Conservation (phyloP, 208 protist genomes). For the Naegleria fowleri region DNA sequence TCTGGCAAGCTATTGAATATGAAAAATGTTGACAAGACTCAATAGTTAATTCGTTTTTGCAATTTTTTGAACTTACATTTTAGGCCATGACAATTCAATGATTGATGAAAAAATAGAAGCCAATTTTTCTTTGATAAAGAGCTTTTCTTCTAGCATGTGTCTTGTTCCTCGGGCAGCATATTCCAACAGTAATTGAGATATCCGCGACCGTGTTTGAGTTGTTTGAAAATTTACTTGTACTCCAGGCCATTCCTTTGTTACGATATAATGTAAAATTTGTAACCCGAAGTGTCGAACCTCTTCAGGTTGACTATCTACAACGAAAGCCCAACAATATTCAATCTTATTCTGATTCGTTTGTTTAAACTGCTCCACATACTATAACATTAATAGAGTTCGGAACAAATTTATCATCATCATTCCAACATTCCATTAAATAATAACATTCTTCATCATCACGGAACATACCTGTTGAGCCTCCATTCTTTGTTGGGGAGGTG, state of each 20-base stretch:
- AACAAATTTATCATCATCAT: background rate
- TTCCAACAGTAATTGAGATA: background rate
- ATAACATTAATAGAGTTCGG: too few relatives aligned
- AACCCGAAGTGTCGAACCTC: background rate
- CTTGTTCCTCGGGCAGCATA: background rate
- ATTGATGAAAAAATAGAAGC: background rate
- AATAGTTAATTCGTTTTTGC: too few relatives aligned
- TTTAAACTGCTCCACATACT: background rate
- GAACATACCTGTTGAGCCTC: background rate
- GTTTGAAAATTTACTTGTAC: background rate
- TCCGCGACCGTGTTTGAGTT: background rate
- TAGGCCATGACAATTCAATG: background rate
- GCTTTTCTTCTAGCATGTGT: background rate
- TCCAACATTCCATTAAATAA: too few relatives aligned
- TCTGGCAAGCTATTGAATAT: background rate
- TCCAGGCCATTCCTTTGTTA: background rate
- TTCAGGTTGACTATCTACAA: background rate
- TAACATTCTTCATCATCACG: background rate
- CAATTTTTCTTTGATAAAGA: background rate
- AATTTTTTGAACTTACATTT: background rate
- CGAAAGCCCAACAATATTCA: background rate
- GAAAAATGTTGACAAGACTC: background rate
- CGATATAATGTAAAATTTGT: background rate
- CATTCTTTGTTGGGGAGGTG: background rate
- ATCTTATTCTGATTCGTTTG: background rate